Base-by-base conservation (phyloP, 345 rosid species). In the Barbarea vulgaris region DNA sequence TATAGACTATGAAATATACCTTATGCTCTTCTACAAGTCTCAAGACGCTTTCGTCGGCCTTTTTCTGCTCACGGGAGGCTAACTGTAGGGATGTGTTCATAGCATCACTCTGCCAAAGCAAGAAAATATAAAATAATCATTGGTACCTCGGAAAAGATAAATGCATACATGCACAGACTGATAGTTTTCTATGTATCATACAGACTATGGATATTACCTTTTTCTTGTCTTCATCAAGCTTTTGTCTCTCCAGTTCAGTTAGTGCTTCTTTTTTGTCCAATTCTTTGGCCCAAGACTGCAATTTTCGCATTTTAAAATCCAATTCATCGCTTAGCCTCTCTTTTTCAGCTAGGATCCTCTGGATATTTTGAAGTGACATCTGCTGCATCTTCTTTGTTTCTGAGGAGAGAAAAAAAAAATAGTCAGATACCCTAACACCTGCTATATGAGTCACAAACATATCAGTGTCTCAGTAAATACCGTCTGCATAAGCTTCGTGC, bases 321-420 rank as follows among this genome's bases (percentile, higher is more conserved):
- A 95, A 68, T 36, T 91, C 96, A 81, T 65, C 44, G 64, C 76
- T 87, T 63, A 91, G 75, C 54, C 77, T 87, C 75, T 90, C 93
- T 66, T 85, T 91, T 19, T 90, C 97, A 19, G 70, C 79, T 33
- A 92, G 70, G 73, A 92, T 83, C 84, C 87, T 83, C 42, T 69
- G 83, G 60, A 95, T 86, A 73, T 86, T 85, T 13, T 63, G 87
- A 37, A 86, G 92, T 13, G 95, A 86, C 68, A 34, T 65, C 55
- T 81, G 83, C 75, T 92, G 96, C 97, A 90, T 78, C 85, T 83
- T 91, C 85, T 85, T 90, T 31, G 88, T 86, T 83, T 92, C 99
- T 95, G 83, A 56, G 15, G 60, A 77, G 77, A 57, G 67, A 37
- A 51, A 28, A 0, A 69, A 36, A 58, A 19, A 62, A 7, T 3